Percentiles rank a stretch among this genome's conserved stretches.
These are phyloP conservation scores for Termitomyces sp. DNA, from an alignment of 1,284 basidiomycete species.

Conservation along the genomic window DNA sequence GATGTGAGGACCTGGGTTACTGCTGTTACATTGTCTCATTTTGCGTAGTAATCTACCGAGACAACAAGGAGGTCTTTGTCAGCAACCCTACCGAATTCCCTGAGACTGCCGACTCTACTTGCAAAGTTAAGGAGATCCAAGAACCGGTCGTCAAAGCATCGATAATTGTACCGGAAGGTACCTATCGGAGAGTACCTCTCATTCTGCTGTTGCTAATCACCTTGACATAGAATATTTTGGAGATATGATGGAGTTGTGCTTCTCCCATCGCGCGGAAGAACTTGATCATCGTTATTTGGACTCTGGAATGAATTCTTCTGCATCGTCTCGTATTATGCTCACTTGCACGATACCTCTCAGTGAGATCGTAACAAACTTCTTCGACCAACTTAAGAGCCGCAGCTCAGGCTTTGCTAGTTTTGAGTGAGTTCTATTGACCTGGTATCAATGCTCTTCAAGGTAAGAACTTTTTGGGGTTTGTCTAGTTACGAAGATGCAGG, in stretches of 20 bases:
- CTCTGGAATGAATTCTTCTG: constrained; percentile 36
- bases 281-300: constrained; percentile 80
- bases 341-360: constrained; percentile 81
- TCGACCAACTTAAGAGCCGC: constrained; percentile 84
- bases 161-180: constrained; percentile 88
- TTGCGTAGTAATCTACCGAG: constrained; percentile 63
- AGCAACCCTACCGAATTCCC: constrained; percentile 95
- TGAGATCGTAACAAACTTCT: constrained; percentile 92
- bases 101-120: constrained; percentile 62
- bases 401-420: constrained; percentile 93
- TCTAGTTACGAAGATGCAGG: constrained; percentile 88
- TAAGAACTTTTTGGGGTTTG: constrained; percentile 1
- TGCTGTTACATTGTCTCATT: constrained; percentile 4
- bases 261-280: constrained; percentile 71
- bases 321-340: constrained; percentile 67
- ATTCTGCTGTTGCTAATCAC: neutral
- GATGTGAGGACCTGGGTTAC: constrained; percentile 44
- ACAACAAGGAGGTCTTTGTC: constrained; percentile 59
- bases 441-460: neutral
- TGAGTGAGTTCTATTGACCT: constrained; percentile 65
- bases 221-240: constrained; percentile 68
- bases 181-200: constrained; percentile 12
- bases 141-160: constrained; percentile 90
- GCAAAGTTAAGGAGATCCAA: constrained; percentile 69
- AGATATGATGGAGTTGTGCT: constrained; percentile 90